Percentiles rank a stretch among this genome's conserved stretches.
Conservation (phyloP, 208 protist species). For the Acanthamoeba culbertsoni region DNA sequence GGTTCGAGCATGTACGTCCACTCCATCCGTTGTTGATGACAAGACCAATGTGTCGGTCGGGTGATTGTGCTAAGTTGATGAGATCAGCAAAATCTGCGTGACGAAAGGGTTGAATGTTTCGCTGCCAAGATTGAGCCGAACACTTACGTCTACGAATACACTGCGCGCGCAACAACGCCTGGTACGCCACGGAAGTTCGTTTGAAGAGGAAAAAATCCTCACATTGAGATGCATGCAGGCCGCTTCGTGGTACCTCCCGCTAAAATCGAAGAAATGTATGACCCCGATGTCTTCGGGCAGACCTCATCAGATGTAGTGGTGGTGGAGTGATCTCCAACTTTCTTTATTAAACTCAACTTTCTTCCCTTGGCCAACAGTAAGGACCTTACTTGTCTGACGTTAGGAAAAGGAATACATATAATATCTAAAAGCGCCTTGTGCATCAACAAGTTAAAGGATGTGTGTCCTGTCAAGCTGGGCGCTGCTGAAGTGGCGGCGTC, state of each 20-base stretch:
- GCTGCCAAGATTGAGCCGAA: neutral
- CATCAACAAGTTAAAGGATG: too few relatives aligned
- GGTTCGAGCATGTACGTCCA: neutral
- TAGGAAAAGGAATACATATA: too few relatives aligned
- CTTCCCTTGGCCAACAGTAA: too few relatives aligned
- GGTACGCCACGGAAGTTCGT: neutral
- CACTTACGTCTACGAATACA: constrained; percentile 47
- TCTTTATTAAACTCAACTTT: too few relatives aligned
- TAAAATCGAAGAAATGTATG: constrained; percentile 50
- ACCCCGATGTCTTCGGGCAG: constrained; percentile 27
- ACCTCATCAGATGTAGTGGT: neutral
- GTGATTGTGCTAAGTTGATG: too few relatives aligned
- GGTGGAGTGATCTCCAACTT: neutral
- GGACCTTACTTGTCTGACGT: too few relatives aligned
- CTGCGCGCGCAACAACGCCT: constrained; percentile 7
- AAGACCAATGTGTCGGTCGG: too few relatives aligned
- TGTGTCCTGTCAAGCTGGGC: too few relatives aligned
- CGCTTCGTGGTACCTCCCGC: constrained; percentile 48
- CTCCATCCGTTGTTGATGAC: neutral
- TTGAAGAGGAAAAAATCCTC: neutral
- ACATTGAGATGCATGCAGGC: neutral
- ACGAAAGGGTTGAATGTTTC: constrained; percentile 53
- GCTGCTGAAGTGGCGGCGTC: too few relatives aligned
- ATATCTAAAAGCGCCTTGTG: too few relatives aligned
- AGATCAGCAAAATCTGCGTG: constrained; percentile 55